Evolutionary conservation across 2,329 filamentous ascomycete genomes (phyloP).

Genomic region (Ophiostoma piceae): DNA sequence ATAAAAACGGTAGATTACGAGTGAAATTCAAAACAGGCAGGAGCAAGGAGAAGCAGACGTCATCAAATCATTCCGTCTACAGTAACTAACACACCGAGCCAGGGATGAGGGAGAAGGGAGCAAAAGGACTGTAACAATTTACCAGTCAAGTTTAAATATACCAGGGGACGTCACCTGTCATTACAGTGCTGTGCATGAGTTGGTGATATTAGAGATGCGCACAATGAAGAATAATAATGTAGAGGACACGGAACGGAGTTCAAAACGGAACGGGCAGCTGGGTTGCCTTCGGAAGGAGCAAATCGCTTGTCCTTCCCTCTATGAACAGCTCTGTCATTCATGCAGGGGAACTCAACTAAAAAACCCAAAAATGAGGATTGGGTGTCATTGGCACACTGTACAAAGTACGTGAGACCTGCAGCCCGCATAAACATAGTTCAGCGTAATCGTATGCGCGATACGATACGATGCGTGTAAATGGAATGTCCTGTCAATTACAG

Average conservation of each 20-base stretch:
- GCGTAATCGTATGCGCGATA: neutral
- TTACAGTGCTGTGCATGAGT: no score
- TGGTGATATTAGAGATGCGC: no score
- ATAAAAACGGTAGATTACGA: neutral
- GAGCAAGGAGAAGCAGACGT: neutral
- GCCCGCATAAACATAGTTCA: neutral
- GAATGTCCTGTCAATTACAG: slow-evolving; percentile 2
- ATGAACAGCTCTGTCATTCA: neutral
- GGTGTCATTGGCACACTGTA: neutral
- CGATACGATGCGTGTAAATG: neutral
- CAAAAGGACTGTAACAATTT: neutral
- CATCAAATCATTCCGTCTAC: neutral
- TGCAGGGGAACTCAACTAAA: slow-evolving; percentile 1
- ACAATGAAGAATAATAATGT: neutral
- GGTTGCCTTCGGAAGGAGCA: neutral
- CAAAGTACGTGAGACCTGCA: neutral
- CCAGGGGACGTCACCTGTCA: no score
- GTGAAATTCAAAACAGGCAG: neutral
- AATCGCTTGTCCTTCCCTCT: neutral
- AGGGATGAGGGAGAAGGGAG: slow-evolving; percentile 9
- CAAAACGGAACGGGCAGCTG: neutral
- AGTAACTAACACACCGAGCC: neutral
- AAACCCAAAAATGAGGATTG: neutral
- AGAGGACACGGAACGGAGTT: neutral
- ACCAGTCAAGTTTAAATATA: neutral